Percentiles rank a stretch among this genome's conserved stretches.
Evolutionary conservation across 352 stramenopile genomes (phyloP).

Genomic region (Phytophthora palmivora): DNA sequence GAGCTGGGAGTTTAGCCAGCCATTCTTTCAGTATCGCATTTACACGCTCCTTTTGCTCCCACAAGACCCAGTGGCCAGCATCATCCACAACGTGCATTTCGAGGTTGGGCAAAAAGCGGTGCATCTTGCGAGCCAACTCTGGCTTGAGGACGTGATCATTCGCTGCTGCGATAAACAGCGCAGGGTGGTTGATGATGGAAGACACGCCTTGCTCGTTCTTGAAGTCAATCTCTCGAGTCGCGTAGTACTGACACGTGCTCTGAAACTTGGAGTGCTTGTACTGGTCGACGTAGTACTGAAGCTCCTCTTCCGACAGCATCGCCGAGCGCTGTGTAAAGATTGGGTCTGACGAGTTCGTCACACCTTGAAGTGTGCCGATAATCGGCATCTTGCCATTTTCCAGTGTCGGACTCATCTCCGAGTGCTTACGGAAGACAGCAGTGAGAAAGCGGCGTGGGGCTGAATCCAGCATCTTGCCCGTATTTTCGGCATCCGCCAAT

Average conservation of each 20-base stretch:
- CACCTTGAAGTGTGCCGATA: conserved; percentile 37
- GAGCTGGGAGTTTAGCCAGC: conserved; percentile 39
- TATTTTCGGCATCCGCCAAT: conserved; percentile 47
- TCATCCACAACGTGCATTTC: conserved; percentile 60
- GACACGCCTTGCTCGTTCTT: conserved; percentile 45
- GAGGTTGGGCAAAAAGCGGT: conserved; percentile 53
- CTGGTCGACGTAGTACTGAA: conserved; percentile 69
- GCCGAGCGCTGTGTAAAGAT: conserved; percentile 48
- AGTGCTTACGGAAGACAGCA: conserved; percentile 55
- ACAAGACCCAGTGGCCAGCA: conserved; percentile 71
- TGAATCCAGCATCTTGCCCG: conserved; percentile 48
- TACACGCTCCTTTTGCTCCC: conserved; percentile 58
- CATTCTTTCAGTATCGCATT: conserved; percentile 47
- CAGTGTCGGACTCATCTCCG: conserved; percentile 36
- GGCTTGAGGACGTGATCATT: conserved; percentile 65
- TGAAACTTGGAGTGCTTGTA: conserved; percentile 66
- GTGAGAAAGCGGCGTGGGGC: conserved; percentile 58
- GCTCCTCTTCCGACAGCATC: conserved; percentile 59
- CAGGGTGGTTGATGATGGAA: conserved; percentile 46
- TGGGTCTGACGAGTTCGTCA: conserved; percentile 38
- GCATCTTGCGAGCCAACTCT: conserved; percentile 66
- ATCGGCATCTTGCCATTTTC: conserved; percentile 29
- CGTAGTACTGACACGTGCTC: conserved; percentile 66
- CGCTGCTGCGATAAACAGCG: conserved; percentile 69
- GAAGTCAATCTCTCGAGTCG: conserved; percentile 67